Conservation (phyloP, 306 rosid genomes). For the Rosa lucieae region DNA sequence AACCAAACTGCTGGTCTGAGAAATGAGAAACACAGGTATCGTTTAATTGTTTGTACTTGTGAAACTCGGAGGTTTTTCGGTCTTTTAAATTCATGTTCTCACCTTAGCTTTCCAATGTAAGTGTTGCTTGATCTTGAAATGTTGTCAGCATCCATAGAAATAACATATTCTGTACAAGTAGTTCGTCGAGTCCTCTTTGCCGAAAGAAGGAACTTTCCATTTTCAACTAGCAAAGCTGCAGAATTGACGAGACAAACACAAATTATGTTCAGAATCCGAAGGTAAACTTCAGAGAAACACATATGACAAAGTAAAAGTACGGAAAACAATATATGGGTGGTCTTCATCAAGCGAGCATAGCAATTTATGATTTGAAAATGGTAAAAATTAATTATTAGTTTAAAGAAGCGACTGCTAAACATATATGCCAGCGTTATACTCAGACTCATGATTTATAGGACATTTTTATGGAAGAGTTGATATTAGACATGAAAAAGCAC, state of each 20-base stretch:
- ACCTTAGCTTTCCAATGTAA: conserved; percentile 90
- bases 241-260: not conserved
- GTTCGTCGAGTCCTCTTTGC: conserved; percentile 87
- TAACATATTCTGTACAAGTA: conserved; percentile 86
- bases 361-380: not conserved
- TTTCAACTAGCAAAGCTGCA: conserved; percentile 83
- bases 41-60: not conserved
- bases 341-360: not conserved
- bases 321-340: not conserved
- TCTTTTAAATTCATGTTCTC: not conserved
- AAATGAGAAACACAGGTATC: not conserved
- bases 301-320: not conserved
- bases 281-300: not conserved
- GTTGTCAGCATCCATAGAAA: conserved; percentile 88
- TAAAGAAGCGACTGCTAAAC: not conserved
- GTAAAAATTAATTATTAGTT: not conserved
- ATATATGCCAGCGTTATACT: not conserved
- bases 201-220: conserved; percentile 90
- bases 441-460: not conserved
- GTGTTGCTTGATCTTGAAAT: conserved; percentile 85
- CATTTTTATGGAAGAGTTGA: not conserved
- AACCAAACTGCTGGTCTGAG: not conserved
- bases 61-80: too few relatives aligned
- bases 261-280: not conserved
- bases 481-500: not conserved